A percentile compares a stretch with the other conserved stretches of the same genome.
These are phyloP conservation scores for Neolentinus lepideus DNA, from an alignment of 1,284 basidiomycete genomes.

Conservation along the genomic window DNA sequence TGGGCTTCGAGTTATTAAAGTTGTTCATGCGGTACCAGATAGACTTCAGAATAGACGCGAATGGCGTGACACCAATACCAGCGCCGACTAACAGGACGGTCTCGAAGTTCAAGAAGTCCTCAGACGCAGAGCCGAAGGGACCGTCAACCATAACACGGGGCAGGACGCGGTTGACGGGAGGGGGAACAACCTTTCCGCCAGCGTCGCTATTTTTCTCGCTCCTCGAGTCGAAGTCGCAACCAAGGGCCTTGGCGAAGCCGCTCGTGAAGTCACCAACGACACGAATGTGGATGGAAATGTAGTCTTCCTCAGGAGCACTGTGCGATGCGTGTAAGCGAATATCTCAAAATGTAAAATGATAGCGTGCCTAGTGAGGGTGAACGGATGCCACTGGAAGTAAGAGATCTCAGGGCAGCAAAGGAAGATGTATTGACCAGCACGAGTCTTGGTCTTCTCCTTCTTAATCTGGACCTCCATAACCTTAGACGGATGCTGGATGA, in stretches of 20 bases:
- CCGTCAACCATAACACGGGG: conserved; percentile 89
- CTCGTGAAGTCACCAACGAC: conserved; percentile 81
- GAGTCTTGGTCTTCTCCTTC: conserved; percentile 77
- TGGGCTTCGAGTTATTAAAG: conserved; percentile 62
- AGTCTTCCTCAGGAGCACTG: conserved; percentile 86
- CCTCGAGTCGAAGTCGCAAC: conserved; percentile 73
- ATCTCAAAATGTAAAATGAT: neutral
- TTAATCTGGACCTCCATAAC: conserved; percentile 92
- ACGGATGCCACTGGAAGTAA: conserved; percentile 93
- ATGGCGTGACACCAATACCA: conserved; percentile 91
- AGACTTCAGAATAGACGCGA: conserved; percentile 88
- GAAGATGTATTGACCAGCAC: conserved; percentile 88
- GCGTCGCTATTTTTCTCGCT: conserved; percentile 34
- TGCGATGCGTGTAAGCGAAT: neutral
- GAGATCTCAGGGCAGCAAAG: conserved; percentile 80
- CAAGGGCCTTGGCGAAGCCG: conserved; percentile 72
- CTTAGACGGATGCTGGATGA: conserved; percentile 87
- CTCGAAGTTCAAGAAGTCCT: conserved; percentile 84
- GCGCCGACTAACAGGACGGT: conserved; percentile 81
- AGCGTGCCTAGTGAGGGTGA: conserved; percentile 70
- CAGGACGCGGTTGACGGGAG: conserved; percentile 61
- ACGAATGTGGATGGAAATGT: conserved; percentile 86
- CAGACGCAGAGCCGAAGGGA: conserved; percentile 79
- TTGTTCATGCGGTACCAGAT: conserved; percentile 94
- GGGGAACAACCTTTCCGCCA: conserved; percentile 56